These are phyloP conservation scores for Solanum sejunctum DNA, from an alignment of 257 asterid species.

Conservation along the genomic window DNA sequence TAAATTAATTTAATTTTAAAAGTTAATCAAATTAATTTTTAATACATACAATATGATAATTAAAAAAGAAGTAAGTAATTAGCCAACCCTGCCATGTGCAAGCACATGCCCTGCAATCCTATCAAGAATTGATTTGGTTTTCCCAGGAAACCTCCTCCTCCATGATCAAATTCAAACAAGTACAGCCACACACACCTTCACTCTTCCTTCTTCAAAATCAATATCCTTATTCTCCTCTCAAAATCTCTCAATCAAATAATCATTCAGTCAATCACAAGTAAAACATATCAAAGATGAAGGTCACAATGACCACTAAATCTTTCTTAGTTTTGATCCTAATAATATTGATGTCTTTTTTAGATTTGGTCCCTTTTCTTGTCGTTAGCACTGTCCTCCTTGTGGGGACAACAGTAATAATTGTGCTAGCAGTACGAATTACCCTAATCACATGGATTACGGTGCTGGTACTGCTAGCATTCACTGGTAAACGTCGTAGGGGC, in stretches of 20 bases:
- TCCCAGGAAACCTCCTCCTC: not conserved
- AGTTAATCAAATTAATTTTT: too few species aligned
- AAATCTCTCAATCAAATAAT: not conserved
- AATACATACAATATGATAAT: too few species aligned
- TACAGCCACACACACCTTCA: not conserved
- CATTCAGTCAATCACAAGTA: not conserved
- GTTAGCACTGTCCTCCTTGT: constrained; percentile 8
- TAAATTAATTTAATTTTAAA: too few species aligned
- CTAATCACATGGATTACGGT: constrained; percentile 59
- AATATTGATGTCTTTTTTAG: not conserved
- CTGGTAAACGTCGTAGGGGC: constrained; percentile 54
- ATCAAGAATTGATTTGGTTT: not conserved
- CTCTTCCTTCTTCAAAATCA: not conserved
- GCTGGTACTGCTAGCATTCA: constrained; percentile 55
- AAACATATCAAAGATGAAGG: not conserved
- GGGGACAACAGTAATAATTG: constrained; percentile 15
- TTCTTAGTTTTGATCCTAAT: not conserved
- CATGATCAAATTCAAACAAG: not conserved
- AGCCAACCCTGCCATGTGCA: constrained; percentile 83
- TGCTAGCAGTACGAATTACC: constrained; percentile 45
- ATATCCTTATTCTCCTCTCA: too few species aligned
- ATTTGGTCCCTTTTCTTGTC: not conserved
- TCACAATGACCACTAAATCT: not conserved
- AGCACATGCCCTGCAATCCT: constrained; percentile 32
- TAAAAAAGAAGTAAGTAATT: not conserved